Base-by-base conservation (phyloP, 2,329 filamentous ascomycete genomes). In the Davidsoniella australis region DNA sequence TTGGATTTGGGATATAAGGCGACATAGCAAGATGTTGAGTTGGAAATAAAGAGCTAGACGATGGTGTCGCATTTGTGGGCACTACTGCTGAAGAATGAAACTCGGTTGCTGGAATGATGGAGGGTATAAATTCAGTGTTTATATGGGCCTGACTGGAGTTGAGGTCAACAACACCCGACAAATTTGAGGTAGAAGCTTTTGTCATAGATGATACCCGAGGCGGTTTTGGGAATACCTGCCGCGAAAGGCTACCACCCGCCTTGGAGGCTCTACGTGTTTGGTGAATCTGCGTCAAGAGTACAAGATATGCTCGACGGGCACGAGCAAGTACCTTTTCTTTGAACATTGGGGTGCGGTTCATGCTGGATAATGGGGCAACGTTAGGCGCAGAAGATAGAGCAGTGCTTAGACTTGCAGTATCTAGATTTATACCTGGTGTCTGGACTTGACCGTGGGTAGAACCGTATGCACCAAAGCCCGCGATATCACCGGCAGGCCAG, bases 211-310 rank as follows among this genome's bases (percentile, higher is more conserved):
- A 24, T n/a, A 26, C 16, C 14, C 49, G 40, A 45, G 49, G 49
- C 5, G 49, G 49, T 8, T 44, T 51, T 3, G 49, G 49, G 20
- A 45, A 51, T n/a, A 51, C 40, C 18, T 48, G 45, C 9, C 37
- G 49, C 24, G n/a, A 42, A 6, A 41, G 6, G 4, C 20, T 24
- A 14, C 17, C 29, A 2, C 47, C 40, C 9, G 23, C 4, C 18
- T 42, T 46, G n/a, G 26, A 10, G 12, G 14, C 18, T 36, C 41
- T 51, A 6, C 49, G 43, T 2, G 49, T 18, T 20, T 41, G 44
- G 12, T 43, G 38, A 17, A 18, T 23, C 6, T 42, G 44, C 10
- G 43, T 36, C 16, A 51, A 29, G 12, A 51, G 39, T 23, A 37
- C 10, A 2, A 47, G 8, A 23, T 51, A 51, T 14, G 44, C 44